These are phyloP conservation scores for Ananas comosus DNA, from an alignment of 176 grass and related monocot genomes.

Conservation along the genomic window DNA sequence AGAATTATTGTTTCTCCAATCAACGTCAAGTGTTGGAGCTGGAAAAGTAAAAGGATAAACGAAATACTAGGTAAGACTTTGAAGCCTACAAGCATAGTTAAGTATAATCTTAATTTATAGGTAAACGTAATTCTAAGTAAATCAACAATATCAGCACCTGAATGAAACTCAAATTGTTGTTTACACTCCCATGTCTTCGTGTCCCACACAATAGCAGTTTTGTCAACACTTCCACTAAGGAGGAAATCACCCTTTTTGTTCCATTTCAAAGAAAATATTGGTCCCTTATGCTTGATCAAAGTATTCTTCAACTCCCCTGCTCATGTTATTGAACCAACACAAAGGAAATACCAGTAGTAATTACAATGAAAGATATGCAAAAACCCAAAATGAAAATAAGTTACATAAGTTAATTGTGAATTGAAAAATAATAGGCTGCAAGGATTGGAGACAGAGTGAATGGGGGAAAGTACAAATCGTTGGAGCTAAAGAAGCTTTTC, in stretches of 20 bases:
- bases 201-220: constrained; percentile 99
- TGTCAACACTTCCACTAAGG: constrained; percentile 92
- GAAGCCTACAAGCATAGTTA: not conserved
- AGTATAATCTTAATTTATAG: not conserved
- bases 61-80: no score
- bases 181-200: constrained; percentile 97
- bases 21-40: constrained; percentile 96
- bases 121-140: not conserved
- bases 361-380: constrained; percentile 2
- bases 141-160: constrained; percentile 39
- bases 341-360: not conserved
- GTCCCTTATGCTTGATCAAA: constrained; percentile 88
- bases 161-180: constrained; percentile 97
- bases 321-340: constrained; percentile 10
- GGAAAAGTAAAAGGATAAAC: constrained; percentile 20
- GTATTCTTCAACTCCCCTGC: constrained; percentile 89
- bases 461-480: no score
- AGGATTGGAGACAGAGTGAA: not conserved
- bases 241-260: constrained; percentile 97
- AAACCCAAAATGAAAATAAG: not conserved
- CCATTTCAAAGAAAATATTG: constrained; percentile 99
- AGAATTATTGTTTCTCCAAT: constrained; percentile 96
- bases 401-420: not conserved
- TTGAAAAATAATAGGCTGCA: not conserved
- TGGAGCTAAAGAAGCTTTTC: no score